Percentiles rank a stretch among this genome's conserved stretches.
phyloP scores from a whole-genome alignment of 495 filamentous ascomycete species.

The Melanomma pulvis-pyrius region DNA sequence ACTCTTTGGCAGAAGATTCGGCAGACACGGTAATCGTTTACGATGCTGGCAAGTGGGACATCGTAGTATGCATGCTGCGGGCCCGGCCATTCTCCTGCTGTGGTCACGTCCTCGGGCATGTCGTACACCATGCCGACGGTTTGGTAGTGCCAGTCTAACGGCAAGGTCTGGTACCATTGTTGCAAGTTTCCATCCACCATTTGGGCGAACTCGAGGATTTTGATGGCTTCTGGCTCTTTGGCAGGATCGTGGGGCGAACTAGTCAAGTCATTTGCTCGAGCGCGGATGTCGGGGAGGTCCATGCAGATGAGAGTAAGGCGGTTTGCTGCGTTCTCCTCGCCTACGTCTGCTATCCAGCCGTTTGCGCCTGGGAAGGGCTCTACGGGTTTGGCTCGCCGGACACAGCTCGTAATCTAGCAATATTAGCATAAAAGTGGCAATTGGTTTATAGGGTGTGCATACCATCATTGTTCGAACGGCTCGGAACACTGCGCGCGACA shows the following conservation, averaged over 20 bases:
- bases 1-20: slow-evolving; percentile 43
- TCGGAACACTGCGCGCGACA: slow-evolving; percentile 39
- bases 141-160: slow-evolving; percentile 33
- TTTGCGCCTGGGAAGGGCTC: slow-evolving; percentile 37
- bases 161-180: slow-evolving; percentile 38
- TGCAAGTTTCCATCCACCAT: slow-evolving; percentile 38
- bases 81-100: slow-evolving; percentile 35
- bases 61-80: slow-evolving; percentile 42
- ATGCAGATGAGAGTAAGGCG: slow-evolving; percentile 41
- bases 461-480: slow-evolving; percentile 44
- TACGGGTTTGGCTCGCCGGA: slow-evolving; percentile 39
- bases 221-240: slow-evolving; percentile 14
- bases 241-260: slow-evolving; percentile 3
- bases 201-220: slow-evolving; percentile 34
- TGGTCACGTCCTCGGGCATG: slow-evolving; percentile 31
- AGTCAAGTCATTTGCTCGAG: slow-evolving; percentile 25
- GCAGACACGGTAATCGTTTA: slow-evolving; percentile 42
- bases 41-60: slow-evolving; percentile 38
- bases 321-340: slow-evolving; percentile 41
- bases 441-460: background rate
- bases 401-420: slow-evolving; percentile 39
- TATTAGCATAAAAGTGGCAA: background rate
- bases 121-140: slow-evolving; percentile 29
- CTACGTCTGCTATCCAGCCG: slow-evolving; percentile 35
- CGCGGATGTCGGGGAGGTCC: slow-evolving; percentile 38